phyloP scores from a whole-genome alignment of 2,329 filamentous ascomycete species.

The Xylogone sp. region DNA sequence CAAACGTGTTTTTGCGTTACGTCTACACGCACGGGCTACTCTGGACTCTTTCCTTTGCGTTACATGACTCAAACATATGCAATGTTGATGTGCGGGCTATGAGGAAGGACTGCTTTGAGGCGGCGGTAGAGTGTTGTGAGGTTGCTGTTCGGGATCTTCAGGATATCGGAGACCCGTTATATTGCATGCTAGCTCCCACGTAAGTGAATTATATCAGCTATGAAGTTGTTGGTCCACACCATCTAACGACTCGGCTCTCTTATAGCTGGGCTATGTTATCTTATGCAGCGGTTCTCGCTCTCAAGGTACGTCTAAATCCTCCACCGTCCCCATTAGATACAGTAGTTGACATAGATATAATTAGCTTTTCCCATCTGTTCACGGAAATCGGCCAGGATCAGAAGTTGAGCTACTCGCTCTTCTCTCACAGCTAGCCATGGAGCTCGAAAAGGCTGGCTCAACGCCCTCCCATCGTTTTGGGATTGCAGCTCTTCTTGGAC shows the following conservation, averaged over 20 bases:
- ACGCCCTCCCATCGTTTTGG: constrained; percentile 26
- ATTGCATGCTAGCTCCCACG: constrained; percentile 29
- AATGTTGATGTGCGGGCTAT: constrained; percentile 13
- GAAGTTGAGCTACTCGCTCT: constrained; percentile 25
- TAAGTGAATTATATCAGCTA: neutral
- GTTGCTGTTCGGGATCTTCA: constrained; percentile 22
- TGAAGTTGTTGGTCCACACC: neutral
- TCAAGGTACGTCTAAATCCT: constrained; percentile 3
- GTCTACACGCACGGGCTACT: constrained; percentile 25
- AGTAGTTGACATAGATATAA: constrained; percentile 3
- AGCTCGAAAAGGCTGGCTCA: constrained; percentile 23
- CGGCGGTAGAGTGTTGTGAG: constrained; percentile 25
- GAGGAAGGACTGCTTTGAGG: constrained; percentile 26
- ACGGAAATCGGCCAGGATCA: constrained; percentile 12
- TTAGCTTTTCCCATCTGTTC: constrained; percentile 18
- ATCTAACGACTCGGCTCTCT: no score
- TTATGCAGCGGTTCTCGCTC: constrained; percentile 23
- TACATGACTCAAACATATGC: constrained; percentile 10
- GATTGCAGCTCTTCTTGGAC: constrained; percentile 26
- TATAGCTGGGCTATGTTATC: constrained; percentile 27
- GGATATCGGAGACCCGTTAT: constrained; percentile 23
- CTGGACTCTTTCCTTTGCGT: constrained; percentile 26
- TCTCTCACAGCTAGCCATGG: constrained; percentile 22
- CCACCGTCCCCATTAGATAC: neutral
- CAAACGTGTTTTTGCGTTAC: constrained; percentile 17